These are phyloP conservation scores for Hyaloperonospora arabidopsidis DNA, from an alignment of 352 stramenopile genomes.

Conservation along the genomic window DNA sequence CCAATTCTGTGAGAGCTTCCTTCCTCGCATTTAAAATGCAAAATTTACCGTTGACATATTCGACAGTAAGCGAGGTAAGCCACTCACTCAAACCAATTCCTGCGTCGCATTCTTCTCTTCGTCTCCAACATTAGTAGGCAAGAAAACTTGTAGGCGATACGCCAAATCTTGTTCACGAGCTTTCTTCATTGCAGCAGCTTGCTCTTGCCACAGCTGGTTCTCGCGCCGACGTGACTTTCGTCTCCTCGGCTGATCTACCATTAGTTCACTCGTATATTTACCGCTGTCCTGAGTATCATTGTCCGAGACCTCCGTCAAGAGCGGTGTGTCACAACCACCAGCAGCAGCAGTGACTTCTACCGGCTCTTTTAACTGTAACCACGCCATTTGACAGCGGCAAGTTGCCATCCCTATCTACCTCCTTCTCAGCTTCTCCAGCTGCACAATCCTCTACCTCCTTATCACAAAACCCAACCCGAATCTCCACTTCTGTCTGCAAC, in stretches of 20 bases:
- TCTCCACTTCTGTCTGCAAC: conserved; percentile 19
- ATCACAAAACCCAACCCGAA: conserved; percentile 21
- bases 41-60: conserved; percentile 28
- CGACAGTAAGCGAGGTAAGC: conserved; percentile 20
- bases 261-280: conserved; percentile 18
- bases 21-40: conserved; percentile 19
- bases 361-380: conserved; percentile 14
- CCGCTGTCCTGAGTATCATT: conserved; percentile 43
- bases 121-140: conserved; percentile 18
- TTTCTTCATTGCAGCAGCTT: conserved; percentile 51
- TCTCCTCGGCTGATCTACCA: conserved; percentile 27
- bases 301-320: conserved; percentile 21
- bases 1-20: background rate
- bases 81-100: conserved; percentile 20
- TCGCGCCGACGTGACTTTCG: conserved; percentile 63
- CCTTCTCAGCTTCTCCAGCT: no score
- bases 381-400: conserved; percentile 10
- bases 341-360: background rate
- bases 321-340: conserved; percentile 11
- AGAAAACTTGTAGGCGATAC: conserved; percentile 45
- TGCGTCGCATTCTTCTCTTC: conserved; percentile 5
- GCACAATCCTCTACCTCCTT: background rate
- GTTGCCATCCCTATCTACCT: no score
- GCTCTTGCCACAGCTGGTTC: conserved; percentile 57
- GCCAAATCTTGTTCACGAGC: conserved; percentile 55